Conservation (phyloP, 2,329 filamentous ascomycete species). For the Tothia fuscella region DNA sequence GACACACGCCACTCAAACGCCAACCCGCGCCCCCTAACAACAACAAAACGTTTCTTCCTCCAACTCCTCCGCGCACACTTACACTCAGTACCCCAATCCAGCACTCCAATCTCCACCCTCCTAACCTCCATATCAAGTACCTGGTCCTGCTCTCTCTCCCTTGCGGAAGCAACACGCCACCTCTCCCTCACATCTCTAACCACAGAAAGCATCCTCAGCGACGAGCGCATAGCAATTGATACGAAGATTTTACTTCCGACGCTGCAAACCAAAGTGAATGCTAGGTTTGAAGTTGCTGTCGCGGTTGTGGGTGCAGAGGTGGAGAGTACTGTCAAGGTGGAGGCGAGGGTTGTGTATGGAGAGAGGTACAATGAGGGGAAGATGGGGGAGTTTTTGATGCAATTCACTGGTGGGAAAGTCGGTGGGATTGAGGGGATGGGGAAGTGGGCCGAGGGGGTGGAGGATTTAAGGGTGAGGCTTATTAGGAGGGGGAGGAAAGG, state of each 20-base stretch:
- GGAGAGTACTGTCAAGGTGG: constrained; percentile 24
- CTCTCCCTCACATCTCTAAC: constrained; percentile 56
- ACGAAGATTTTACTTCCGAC: constrained; percentile 50
- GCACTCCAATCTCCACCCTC: constrained; percentile 45
- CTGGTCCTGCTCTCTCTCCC: constrained; percentile 53
- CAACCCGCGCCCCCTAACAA: constrained; percentile 44
- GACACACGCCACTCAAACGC: constrained; percentile 17
- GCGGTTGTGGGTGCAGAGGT: constrained; percentile 45
- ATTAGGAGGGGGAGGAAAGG: constrained; percentile 33
- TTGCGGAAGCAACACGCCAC: constrained; percentile 48
- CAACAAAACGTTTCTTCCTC: constrained; percentile 64
- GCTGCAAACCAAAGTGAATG: constrained; percentile 56
- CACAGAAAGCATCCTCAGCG: constrained; percentile 47
- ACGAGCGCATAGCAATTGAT: constrained; percentile 51
- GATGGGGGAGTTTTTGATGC: constrained; percentile 58
- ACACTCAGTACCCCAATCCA: constrained; percentile 46
- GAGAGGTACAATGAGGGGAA: constrained; percentile 66
- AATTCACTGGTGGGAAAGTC: constrained; percentile 26
- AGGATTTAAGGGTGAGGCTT: constrained; percentile 32
- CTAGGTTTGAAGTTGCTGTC: constrained; percentile 43
- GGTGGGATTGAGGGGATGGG: constrained; percentile 19
- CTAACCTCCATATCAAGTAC: constrained; percentile 46
- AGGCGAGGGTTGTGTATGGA: constrained; percentile 59
- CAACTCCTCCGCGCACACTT: constrained; percentile 58
- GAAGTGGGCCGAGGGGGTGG: constrained; percentile 32